phyloP scores from a whole-genome alignment of 306 rosid genomes.

The Ochetophila trinervis region DNA sequence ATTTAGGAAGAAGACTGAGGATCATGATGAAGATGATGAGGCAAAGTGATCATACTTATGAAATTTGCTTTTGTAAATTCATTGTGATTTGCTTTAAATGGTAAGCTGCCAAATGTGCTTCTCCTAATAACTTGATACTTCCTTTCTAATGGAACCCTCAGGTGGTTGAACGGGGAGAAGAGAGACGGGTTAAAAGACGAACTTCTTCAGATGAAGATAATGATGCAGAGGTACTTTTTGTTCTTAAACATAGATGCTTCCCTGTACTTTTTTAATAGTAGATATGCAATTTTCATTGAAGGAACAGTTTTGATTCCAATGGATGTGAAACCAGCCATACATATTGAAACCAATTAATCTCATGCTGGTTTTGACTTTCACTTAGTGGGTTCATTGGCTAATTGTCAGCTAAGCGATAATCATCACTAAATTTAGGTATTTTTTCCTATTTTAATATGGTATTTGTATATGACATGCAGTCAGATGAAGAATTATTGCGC shows the following conservation, averaged over 20 bases:
- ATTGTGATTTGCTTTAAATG: conserved; percentile 17
- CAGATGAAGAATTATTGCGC: conserved; percentile 82
- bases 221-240: conserved; percentile 67
- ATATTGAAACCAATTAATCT: conserved; percentile 10
- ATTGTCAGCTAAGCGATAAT: conserved; percentile 3
- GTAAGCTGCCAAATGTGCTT: conserved; percentile 26
- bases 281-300: background rate
- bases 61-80: conserved; percentile 15
- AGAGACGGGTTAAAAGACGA: conserved; percentile 59
- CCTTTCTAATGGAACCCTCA: conserved; percentile 41
- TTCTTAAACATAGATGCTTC: background rate
- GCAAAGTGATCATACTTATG: conserved; percentile 38
- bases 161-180: conserved; percentile 48
- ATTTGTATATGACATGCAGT: conserved; percentile 44
- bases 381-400: conserved; percentile 9
- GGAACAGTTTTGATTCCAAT: background rate
- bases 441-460: conserved; percentile 1
- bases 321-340: background rate
- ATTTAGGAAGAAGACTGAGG: conserved; percentile 67
- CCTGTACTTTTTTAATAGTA: background rate
- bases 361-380: conserved; percentile 16
- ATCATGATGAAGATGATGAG: conserved; percentile 69
- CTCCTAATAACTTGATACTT: conserved; percentile 26
- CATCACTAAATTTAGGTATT: background rate
- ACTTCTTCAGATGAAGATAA: conserved; percentile 50